Conservation (phyloP, 2,329 filamentous ascomycete genomes). For the Chlorencoelia australis region DNA sequence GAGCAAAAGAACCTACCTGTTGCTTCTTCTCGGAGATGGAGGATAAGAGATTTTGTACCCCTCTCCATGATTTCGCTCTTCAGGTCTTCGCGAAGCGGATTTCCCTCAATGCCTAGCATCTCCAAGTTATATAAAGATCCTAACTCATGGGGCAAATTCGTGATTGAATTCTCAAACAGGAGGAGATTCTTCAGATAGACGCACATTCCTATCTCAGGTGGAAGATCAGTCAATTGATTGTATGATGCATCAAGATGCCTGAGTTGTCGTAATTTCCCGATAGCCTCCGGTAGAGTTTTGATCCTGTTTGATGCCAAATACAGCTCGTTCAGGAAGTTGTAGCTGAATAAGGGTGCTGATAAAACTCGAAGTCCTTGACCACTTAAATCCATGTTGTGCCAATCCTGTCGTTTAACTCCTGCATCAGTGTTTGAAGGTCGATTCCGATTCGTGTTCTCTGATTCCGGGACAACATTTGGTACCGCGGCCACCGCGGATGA, state of each 20-base stretch:
- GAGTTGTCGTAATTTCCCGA: slow-evolving; percentile 74
- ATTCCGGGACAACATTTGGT: slow-evolving; percentile 36
- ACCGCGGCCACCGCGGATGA: slow-evolving; percentile 36
- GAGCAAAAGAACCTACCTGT: slow-evolving; percentile 66
- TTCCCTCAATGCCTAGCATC: slow-evolving; percentile 84
- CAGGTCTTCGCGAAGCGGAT: slow-evolving; percentile 69
- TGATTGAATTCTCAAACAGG: slow-evolving; percentile 84
- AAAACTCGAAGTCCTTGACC: slow-evolving; percentile 89
- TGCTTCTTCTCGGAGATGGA: slow-evolving; percentile 71
- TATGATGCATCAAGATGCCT: slow-evolving; percentile 78
- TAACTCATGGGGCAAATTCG: slow-evolving; percentile 72
- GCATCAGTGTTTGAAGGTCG: slow-evolving; percentile 56
- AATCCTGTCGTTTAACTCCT: slow-evolving; percentile 64
- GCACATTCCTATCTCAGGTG: slow-evolving; percentile 92
- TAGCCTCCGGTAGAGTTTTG: slow-evolving; percentile 63
- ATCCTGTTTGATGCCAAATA: slow-evolving; percentile 93
- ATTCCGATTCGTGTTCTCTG: slow-evolving; percentile 44
- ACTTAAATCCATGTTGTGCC: slow-evolving; percentile 89
- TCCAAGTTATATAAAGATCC: slow-evolving; percentile 84
- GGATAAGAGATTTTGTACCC: slow-evolving; percentile 78
- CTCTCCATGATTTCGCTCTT: slow-evolving; percentile 79
- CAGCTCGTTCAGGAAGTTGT: slow-evolving; percentile 81
- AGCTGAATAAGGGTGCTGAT: slow-evolving; percentile 70
- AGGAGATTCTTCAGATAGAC: slow-evolving; percentile 79
- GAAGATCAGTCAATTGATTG: slow-evolving; percentile 74